These are phyloP conservation scores for Coccomyxa sp. DNA, from an alignment of 139 green algal species.

Conservation along the genomic window DNA sequence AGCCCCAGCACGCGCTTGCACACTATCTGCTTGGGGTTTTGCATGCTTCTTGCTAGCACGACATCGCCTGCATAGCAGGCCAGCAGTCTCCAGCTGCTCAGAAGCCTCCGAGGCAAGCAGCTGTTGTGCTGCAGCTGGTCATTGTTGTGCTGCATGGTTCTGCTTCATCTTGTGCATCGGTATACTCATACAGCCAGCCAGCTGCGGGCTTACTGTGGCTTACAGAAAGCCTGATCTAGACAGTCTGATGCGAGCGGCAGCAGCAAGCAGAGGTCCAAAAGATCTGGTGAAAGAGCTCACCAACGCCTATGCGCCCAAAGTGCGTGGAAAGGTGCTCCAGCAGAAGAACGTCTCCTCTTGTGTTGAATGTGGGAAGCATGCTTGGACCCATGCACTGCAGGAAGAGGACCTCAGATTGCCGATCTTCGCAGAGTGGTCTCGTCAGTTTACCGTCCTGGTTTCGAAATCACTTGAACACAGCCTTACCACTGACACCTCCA, in stretches of 20 bases:
- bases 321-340: constrained; percentile 50
- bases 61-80: constrained; percentile 41
- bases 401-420: neutral
- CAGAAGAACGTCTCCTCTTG: constrained; percentile 64
- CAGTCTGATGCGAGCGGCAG: neutral
- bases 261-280: too few species aligned
- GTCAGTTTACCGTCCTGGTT: neutral
- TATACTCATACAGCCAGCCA: too few species aligned
- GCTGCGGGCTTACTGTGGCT: too few species aligned
- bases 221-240: too few species aligned
- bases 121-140: too few species aligned
- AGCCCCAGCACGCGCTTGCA: constrained; percentile 71
- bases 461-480: neutral
- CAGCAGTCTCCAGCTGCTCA: neutral
- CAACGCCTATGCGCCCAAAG: constrained; percentile 25
- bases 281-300: constrained; percentile 11
- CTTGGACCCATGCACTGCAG: constrained; percentile 66
- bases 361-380: constrained; percentile 83
- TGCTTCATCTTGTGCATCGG: neutral
- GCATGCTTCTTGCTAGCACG: constrained; percentile 58
- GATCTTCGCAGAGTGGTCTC: neutral
- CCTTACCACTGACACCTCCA: constrained; percentile 46
- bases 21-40: constrained; percentile 64
- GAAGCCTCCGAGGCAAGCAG: too few species aligned
- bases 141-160: neutral